Evolutionary conservation across 1,139 yeast genomes (phyloP), one percentile per base, ranked within the genome.

Genomic region (Candida dubliniensis): DNA sequence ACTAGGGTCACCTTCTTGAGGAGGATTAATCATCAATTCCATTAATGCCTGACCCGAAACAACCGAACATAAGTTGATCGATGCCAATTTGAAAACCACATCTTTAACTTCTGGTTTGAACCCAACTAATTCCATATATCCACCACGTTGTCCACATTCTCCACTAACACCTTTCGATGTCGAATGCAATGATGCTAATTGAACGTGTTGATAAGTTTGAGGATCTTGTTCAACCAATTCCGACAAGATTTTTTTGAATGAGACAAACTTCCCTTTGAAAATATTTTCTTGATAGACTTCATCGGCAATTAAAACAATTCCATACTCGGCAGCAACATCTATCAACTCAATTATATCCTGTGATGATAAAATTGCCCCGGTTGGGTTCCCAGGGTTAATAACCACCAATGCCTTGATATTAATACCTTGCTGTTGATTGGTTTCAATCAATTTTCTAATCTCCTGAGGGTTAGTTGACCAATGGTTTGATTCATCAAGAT

Each of bases 131-230:
- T 93, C 99, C 95, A 93, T 87, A 73, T 91, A 95, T 4, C 99
- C 99, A 58, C 98, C 99, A 67, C 99, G 84, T 71, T 93, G 99
- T 47, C 99, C 99, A 75, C 99, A 93, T 69, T 93, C 99, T 47
- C 99, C 99, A 55, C 90, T 80, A 58, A 90, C 88, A 62, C 99
- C 99, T 69, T 93, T 93, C 14, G 98, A 91, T 33, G 96, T 90
- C 12, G 98, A 90, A 64, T 93, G 98, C 53, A 93, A 73, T 1
- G 98, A 91, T 2, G 95, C 98, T 50, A 95, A 76, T 60, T 90
- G 96, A 36, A 93, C 95, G 48, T 81, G 74, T 46, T 77, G 76
- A 63, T 82, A 91, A 44, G 66, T 60, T 15, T 78, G 76, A 11
- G 81, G 79, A 50, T 77, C 64, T 32, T 74, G 62, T 42, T 67